Evolutionary conservation across 2,329 filamentous ascomycete genomes (phyloP), one percentile per base, ranked within the genome.

Genomic region (Eutypa lata): DNA sequence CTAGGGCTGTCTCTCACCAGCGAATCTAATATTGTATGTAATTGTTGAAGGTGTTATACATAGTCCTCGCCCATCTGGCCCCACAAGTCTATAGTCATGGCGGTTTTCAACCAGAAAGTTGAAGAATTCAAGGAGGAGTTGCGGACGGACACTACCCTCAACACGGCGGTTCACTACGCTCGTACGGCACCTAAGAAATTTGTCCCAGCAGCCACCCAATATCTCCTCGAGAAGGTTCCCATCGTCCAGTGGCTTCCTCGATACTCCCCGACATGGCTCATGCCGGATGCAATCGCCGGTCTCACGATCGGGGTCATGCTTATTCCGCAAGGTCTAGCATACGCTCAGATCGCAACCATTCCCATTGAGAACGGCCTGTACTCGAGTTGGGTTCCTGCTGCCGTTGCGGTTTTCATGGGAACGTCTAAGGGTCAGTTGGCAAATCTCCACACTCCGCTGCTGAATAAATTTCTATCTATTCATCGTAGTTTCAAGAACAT

Each of bases 181-280:
- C 56, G 52, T 31, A 55, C 56, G 6, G 63, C 66, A n/a, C 65
- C 65, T 8, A 57, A 54, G 31, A 68, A 66, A n/a, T 57, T 84
- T 0, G 83, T 84, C 0, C 75, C 76, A 2, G 79, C 76, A 8
- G 70, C 81, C 2, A 73, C 67, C 5, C 75, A 82, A 48, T 87
- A 88, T 60, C 68, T 82, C 7, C 55, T 77, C 33, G 81, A 84
- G 55, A 87, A 87, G 63, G 70, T 84, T 3, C 84, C 84, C 1
- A 80, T 87, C 42, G 68, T 83, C 8, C 77, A 81, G 48, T 88
- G 84, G 84, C 72, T 87, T 1, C 83, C 84, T 11, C 74, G 73
- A 45, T 88, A 88, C 65, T 76, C 82, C 18, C 77, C 74, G 5
- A 70, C 76, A 74, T 88, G 83, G 84, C 63, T 87, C 2, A 53